phyloP scores from a whole-genome alignment of 371 early-diverging fungal genomes.

The Actinomortierella wolfii region DNA sequence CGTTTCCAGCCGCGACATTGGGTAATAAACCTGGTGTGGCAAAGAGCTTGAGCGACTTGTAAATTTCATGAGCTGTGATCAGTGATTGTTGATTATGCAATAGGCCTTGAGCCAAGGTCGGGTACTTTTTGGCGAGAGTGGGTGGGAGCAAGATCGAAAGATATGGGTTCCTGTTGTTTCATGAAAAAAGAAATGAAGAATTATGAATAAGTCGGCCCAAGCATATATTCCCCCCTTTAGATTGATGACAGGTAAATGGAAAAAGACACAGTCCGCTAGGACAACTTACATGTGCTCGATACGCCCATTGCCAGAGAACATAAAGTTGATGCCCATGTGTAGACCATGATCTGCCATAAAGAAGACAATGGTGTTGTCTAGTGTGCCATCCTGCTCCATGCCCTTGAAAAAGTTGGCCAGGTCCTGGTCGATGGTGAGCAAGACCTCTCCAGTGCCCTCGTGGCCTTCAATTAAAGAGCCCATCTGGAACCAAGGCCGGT shows the following conservation, averaged over 20 bases:
- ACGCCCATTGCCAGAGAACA: conserved; percentile 46
- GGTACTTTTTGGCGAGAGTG: conserved; percentile 16
- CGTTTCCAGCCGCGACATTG: conserved; percentile 8
- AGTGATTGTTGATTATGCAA: conserved; percentile 32
- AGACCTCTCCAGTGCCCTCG: conserved; percentile 54
- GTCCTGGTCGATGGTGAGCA: conserved; percentile 47
- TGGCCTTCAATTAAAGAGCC: conserved; percentile 51
- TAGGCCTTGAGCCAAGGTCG: conserved; percentile 17
- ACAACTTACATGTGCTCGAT: conserved; percentile 48
- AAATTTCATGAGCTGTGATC: conserved; percentile 26
- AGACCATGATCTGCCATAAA: conserved; percentile 52
- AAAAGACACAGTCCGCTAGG: no score
- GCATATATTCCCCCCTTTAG: no score
- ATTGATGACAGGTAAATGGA: no score
- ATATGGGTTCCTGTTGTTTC: conserved; percentile 22
- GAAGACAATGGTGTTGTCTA: conserved; percentile 51
- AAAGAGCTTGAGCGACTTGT: conserved; percentile 24
- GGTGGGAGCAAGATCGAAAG: conserved; percentile 31
- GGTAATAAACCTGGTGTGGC: conserved; percentile 14
- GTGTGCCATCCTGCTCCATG: conserved; percentile 47
- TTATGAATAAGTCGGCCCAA: no score
- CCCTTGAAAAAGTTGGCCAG: conserved; percentile 44
- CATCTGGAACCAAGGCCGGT: conserved; percentile 49
- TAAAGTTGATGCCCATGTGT: conserved; percentile 56
- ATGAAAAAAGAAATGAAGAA: not conserved